A percentile compares a stretch with the other conserved stretches of the same genome.
Conservation (phyloP, 2,329 filamentous ascomycete genomes). For the Monilinia polystroma region DNA sequence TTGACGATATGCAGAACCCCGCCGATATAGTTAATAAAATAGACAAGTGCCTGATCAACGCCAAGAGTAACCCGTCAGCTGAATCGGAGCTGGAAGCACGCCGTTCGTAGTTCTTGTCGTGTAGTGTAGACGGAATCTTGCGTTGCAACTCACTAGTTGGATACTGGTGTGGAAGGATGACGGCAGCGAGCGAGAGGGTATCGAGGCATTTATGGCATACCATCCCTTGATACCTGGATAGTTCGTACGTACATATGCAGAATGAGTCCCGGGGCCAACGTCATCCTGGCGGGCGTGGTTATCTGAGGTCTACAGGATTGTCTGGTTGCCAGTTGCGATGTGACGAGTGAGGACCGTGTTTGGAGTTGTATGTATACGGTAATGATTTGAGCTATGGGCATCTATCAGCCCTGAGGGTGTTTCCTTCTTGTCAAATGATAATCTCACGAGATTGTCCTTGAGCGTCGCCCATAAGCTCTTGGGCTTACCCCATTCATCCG, state of each 20-base stretch:
- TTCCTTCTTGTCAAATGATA: neutral
- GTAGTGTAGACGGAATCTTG: neutral
- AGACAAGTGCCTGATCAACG: neutral
- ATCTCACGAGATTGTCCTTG: neutral
- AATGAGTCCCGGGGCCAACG: neutral
- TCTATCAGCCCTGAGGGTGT: neutral
- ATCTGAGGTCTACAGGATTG: neutral
- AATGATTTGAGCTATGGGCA: neutral
- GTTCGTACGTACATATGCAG: neutral
- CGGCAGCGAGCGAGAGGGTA: neutral
- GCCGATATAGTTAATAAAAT: neutral
- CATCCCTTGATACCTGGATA: neutral
- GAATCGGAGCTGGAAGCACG: neutral
- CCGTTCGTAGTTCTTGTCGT: neutral
- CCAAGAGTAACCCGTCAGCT: neutral
- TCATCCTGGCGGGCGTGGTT: neutral
- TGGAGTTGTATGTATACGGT: neutral
- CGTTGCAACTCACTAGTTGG: neutral
- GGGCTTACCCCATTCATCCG: constrained; percentile 26
- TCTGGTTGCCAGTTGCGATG: too few species aligned
- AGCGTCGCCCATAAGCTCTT: constrained; percentile 31
- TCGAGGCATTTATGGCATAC: neutral
- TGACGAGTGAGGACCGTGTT: neutral
- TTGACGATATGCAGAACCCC: neutral
- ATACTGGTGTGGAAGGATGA: neutral